These are phyloP conservation scores for Boletus huronensis DNA, from an alignment of 768 basidiomycete species.

Conservation along the genomic window DNA sequence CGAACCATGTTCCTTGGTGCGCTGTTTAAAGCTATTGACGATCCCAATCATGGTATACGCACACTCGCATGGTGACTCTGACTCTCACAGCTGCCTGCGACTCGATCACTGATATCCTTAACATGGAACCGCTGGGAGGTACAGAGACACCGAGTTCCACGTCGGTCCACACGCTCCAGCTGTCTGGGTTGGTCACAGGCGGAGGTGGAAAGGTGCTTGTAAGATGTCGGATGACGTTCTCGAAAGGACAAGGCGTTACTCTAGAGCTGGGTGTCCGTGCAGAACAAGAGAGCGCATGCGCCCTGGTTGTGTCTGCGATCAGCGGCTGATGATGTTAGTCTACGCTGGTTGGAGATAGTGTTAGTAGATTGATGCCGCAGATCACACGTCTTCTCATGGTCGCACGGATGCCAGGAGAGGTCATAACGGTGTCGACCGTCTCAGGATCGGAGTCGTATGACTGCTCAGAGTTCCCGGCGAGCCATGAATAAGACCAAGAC, in stretches of 20 bases:
- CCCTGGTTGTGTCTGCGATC: conserved; percentile 88
- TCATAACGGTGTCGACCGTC: not conserved
- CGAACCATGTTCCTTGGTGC: conserved; percentile 6
- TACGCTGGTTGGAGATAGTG: not conserved
- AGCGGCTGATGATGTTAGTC: conserved; percentile 45
- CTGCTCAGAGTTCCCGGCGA: not conserved
- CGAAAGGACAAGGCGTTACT: conserved; percentile 86
- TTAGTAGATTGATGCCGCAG: conserved; percentile 2
- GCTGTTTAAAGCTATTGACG: conserved; percentile 14
- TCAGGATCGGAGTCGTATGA: conserved; percentile 1
- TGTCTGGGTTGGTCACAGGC: conserved; percentile 87
- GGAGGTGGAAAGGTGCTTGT: conserved; percentile 96
- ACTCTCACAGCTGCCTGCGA: conserved; percentile 79
- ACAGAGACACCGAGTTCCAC: conserved; percentile 76
- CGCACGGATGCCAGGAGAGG: conserved; percentile 3
- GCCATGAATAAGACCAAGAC: conserved; percentile 9
- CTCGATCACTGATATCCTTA: conserved; percentile 91
- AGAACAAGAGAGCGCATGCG: conserved; percentile 82
- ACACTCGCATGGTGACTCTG: conserved; percentile 10
- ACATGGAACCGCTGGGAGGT: conserved; percentile 96
- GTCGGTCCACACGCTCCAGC: conserved; percentile 90
- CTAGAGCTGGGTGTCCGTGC: conserved; percentile 89
- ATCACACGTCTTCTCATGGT: conserved; percentile 13
- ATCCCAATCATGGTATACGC: conserved; percentile 14
- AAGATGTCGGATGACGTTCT: conserved; percentile 93